Evolutionary conservation across 768 basidiomycete species (phyloP), one percentile per base, ranked within the genome.

Genomic region (Collybia mongolica): DNA sequence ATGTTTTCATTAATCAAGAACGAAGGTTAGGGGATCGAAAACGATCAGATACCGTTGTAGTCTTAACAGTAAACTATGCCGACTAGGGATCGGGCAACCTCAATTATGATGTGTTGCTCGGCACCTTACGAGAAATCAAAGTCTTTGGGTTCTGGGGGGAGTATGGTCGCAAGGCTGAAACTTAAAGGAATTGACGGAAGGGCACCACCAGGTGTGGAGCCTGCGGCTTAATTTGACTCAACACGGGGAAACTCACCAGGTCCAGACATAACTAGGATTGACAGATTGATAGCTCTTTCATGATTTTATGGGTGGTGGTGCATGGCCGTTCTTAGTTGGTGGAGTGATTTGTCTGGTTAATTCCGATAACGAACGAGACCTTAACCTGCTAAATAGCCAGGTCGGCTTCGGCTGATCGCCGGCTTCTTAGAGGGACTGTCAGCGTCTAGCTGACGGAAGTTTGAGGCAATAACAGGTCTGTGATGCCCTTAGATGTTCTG

Each of bases 301-400:
- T 78, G 79, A 81, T 79, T 80, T 75, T 76, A 78, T 86, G 83
- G 84, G 83, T 86, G 84, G 84, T 86, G 83, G 84, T 87, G 84
- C 84, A 87, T 87, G 84, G 85, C 84, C 82, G 80, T 87, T 87
- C 84, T 86, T 87, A 86, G 84, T 87, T 87, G 80, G 82, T 74
- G 86, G 86, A 90, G 87, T 88, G 88, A 90, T 89, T 90, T 90
- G 88, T 90, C 89, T 90, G 88, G 87, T 89, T 90, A 89, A 90
- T 89, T 89, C 85, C 82, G 86, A 90, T 89, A 88, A 88, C 82
- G 83, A 90, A 88, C 81, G 86, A 90, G 87, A 90, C 87, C 51
- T 55, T 55, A 55, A 56, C 54, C 54, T 56, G 54, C 54, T 56
- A 56, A 56, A 55, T 51, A 55, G 54, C 54, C 54, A 50, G 53